A percentile compares a stretch with the other conserved stretches of the same genome.
These are phyloP conservation scores for Fusarium proliferatum DNA, from an alignment of 2,329 filamentous ascomycete species.

Conservation along the genomic window DNA sequence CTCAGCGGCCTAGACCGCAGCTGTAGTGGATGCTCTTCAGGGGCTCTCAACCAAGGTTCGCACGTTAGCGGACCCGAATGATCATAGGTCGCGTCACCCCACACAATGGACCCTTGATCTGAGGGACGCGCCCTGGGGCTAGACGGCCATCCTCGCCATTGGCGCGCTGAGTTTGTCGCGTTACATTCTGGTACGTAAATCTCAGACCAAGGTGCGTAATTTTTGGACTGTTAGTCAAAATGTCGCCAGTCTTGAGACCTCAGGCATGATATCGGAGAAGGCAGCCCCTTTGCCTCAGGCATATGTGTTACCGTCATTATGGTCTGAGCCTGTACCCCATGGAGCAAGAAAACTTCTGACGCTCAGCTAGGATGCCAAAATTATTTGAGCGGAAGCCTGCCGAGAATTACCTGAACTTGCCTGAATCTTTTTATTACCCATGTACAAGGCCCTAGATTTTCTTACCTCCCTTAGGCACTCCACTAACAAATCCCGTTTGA, in stretches of 20 bases:
- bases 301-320: constrained; percentile 29
- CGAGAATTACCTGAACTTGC: rapidly evolving
- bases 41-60: constrained; percentile 19
- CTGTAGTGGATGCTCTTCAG: constrained; percentile 36
- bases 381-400: neutral
- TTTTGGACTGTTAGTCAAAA: neutral
- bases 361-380: neutral
- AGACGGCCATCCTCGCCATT: constrained; percentile 5
- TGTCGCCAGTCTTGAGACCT: constrained; percentile 20
- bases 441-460: neutral
- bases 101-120: constrained; percentile 37
- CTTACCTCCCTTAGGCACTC: neutral
- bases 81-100: constrained; percentile 33
- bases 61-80: constrained; percentile 5
- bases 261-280: constrained; percentile 29
- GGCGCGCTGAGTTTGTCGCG: constrained; percentile 12
- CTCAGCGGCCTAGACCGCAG: constrained; percentile 17
- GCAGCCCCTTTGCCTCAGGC: constrained; percentile 48
- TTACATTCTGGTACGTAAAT: constrained; percentile 34
- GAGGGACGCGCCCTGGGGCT: constrained; percentile 12
- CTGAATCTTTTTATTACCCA: neutral
- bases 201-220: constrained; percentile 40
- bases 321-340: constrained; percentile 32
- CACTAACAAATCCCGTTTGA: constrained; percentile 21
- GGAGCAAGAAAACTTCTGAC: neutral